Evolutionary conservation across 805 yeast species (phyloP), one percentile per base, ranked within the genome.

Genomic region (Allodekkera sacchari): DNA sequence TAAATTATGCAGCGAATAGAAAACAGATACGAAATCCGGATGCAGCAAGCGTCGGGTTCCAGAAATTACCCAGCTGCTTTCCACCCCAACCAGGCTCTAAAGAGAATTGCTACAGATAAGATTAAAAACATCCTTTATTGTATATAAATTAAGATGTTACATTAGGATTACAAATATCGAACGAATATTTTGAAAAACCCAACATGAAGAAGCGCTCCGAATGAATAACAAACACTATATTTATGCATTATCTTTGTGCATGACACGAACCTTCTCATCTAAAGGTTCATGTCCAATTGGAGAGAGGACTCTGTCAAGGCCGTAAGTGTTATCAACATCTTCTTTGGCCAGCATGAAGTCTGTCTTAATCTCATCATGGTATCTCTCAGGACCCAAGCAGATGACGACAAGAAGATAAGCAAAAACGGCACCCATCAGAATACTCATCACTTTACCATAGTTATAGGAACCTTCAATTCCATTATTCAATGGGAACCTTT

Each of bases 361-460:
- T 5, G 39, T 35, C 30, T 32, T 35, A 15, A 35, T 35, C 9
- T 27, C 26, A 16, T 28, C 24, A 14, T 35, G 39, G 28, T 19
- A 35, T 22, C 39, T 32, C 22, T 35, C 39, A 4, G 39, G 39
- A 8, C 39, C 39, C 6, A 35, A 26, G 10, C 32, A 13, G 22
- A 35, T 28, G 14, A 32, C 54, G 18, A 74, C 31, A 13, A 74
- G 42, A 31, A 73, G 52, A 45, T 62, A 73, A 7, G 61, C 73
- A 48, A 74, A 72, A 27, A 75, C 83, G 35, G 77, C 71, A 17
- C 77, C 82, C 65, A 74, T 73, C 48, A 78, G 72, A 30, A 76
- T 73, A 21, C 77, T 67, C 84, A 78, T 77, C 30, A 76, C 83
- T 44, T 68, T 70, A n/a, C 78, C 80, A 52, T 80, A 81, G 49